Conservation (phyloP, 345 rosid genomes). For the Citropsis articulata region DNA sequence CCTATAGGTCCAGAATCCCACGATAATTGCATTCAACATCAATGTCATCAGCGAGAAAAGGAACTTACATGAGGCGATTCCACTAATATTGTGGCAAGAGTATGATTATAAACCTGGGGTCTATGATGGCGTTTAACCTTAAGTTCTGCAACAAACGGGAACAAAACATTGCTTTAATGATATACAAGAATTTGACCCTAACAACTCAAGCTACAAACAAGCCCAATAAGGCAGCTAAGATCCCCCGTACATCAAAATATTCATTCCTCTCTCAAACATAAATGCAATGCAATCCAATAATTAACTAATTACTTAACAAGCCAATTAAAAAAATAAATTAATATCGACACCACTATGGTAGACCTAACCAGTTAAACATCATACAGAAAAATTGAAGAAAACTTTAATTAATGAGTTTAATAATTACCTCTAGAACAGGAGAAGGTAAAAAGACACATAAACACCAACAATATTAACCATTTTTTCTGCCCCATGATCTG, state of each 20-base stretch:
- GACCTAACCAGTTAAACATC: not conserved
- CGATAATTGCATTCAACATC: not conserved
- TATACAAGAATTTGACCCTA: not conserved
- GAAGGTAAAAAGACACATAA: constrained; percentile 27
- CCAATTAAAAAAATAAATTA: not conserved
- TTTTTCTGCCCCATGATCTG: constrained; percentile 48
- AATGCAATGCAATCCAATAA: not conserved
- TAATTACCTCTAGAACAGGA: constrained; percentile 48
- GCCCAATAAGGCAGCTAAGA: not conserved
- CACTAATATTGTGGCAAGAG: constrained; percentile 73
- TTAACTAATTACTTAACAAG: not conserved
- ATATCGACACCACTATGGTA: not conserved
- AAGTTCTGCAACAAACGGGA: constrained; percentile 39
- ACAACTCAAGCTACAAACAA: not conserved
- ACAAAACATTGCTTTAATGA: not conserved
- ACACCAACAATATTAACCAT: constrained; percentile 32
- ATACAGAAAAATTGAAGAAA: not conserved
- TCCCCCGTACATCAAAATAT: not conserved
- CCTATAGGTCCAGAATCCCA: not conserved
- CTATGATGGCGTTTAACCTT: constrained; percentile 34
- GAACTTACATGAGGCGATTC: constrained; percentile 88
- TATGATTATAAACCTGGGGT: constrained; percentile 64
- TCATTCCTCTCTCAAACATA: not conserved
- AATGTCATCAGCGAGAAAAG: not conserved
- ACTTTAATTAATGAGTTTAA: not conserved